phyloP scores from a whole-genome alignment of 2,329 filamentous ascomycete genomes.

The Byssoonygena ceratinophila region DNA sequence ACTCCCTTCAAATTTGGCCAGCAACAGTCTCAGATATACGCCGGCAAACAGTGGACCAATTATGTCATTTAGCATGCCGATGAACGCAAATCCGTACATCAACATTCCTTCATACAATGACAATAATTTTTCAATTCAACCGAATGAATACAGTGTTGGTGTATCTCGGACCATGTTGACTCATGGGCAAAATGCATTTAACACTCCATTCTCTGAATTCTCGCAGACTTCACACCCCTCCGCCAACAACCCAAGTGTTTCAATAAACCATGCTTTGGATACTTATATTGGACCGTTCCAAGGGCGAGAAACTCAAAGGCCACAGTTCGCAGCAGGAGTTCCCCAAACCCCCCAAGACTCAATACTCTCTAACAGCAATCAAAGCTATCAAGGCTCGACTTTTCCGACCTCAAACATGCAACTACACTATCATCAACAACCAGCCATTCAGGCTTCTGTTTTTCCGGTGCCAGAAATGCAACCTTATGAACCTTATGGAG shows the following conservation, averaged over 20 bases:
- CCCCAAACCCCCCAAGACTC: too few species aligned
- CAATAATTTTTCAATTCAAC: background rate
- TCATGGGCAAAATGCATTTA: background rate
- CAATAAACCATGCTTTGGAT: background rate
- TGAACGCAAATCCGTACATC: background rate
- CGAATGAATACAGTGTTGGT: background rate
- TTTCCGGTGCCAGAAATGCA: background rate
- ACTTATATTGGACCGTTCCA: background rate
- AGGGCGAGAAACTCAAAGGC: background rate
- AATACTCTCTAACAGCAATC: too few species aligned
- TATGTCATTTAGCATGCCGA: background rate
- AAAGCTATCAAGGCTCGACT: background rate
- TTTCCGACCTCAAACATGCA: background rate
- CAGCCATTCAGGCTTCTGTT: background rate
- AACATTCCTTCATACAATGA: background rate
- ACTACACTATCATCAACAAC: background rate
- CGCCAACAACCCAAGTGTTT: background rate
- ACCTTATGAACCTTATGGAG: background rate
- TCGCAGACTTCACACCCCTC: background rate
- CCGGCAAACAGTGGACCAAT: background rate
- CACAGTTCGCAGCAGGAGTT: background rate
- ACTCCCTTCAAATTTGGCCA: background rate
- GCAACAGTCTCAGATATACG: background rate
- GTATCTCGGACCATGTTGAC: background rate
- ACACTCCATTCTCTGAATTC: background rate